Base-by-base conservation (phyloP, 441 rosid genomes). In the Manihot esculenta region DNA sequence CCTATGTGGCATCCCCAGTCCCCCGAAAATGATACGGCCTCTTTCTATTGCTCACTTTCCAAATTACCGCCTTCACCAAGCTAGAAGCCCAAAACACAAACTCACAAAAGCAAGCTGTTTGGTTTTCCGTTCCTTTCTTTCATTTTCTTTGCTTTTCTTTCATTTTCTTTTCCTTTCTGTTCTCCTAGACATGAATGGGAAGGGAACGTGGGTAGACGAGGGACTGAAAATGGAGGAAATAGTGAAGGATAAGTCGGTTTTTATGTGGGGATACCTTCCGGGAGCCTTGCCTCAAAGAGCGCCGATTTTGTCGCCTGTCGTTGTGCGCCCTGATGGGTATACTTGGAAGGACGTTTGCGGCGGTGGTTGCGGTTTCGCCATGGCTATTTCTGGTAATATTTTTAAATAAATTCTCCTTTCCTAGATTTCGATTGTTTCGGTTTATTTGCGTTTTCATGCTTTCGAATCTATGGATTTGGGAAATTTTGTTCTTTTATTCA, bases 281-380 rank as follows among this genome's bases (percentile, higher is more conserved):
- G 99, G 98, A 69, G 97, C 97, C 58, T 83, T 77, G 70, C 97
- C 97, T 66, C 92, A 91, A 72, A 81, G 95, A 30, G 76, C 91
- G 55, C 98, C 97, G 74, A 70, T 93, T 30, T 47, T 86, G 44
- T 93, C 94, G 8, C 99, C 98, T 24, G 77, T 85, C 21, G 55
- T 17, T 10, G 93, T 89, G 0, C 69, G 78, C 55, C 54, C 84
- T 10, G 66, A 69, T 20, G 85, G 71, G 41, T 64, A 71, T 35
- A 72, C 82, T 10, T 95, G 99, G 97, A 85, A 72, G 68, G 97
- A 93, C 54, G 98, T 95, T 0, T 91, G 88, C 48, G 97, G 99
- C 26, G 98, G 99, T 1, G 98, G 98, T 1, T 95, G 99, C 62
- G 97, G 99, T 48, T 93, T 93, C 77, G 98, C 99, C 75, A 85